Conservation (phyloP, 805 yeast species). For the Ogataea pini region DNA sequence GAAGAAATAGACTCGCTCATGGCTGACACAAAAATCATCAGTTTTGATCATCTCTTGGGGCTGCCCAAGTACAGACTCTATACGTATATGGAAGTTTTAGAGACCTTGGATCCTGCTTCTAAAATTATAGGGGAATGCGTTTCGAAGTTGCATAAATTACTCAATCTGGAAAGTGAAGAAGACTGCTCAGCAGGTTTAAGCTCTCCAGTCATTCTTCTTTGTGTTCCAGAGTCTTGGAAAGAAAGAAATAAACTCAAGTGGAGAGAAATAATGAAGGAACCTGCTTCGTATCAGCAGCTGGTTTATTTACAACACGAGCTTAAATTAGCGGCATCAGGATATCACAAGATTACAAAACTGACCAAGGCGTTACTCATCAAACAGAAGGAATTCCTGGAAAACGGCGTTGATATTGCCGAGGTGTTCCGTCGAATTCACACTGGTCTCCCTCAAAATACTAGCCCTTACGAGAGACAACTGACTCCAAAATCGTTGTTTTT, state of each 20-base stretch:
- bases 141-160: slow-evolving; percentile 1
- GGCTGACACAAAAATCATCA: not conserved
- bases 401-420: slow-evolving; percentile 13
- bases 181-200: not conserved
- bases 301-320: slow-evolving; percentile 21
- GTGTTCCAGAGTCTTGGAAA: slow-evolving; percentile 28
- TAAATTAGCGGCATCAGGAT: slow-evolving; percentile 8
- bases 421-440: slow-evolving; percentile 15
- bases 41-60: slow-evolving; percentile 9
- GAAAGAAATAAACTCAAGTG: slow-evolving; percentile 22
- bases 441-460: slow-evolving; percentile 13
- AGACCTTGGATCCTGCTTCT: slow-evolving; percentile 5
- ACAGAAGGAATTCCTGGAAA: slow-evolving; percentile 16
- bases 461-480: slow-evolving; percentile 5
- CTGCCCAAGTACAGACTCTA: slow-evolving; percentile 10
- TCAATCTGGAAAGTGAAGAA: not conserved
- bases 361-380: slow-evolving; percentile 13
- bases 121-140: slow-evolving; percentile 5
- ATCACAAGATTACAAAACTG: slow-evolving; percentile 11
- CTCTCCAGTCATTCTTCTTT: slow-evolving; percentile 19
- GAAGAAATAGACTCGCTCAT: slow-evolving; percentile 9
- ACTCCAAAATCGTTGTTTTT: slow-evolving; percentile 29
- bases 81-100: slow-evolving; percentile 5
- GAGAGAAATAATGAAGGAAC: slow-evolving; percentile 21
- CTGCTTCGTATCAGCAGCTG: slow-evolving; percentile 23